Base-by-base conservation (phyloP, 2,329 filamentous ascomycete genomes). In the Scortechinia acanthostroma region DNA sequence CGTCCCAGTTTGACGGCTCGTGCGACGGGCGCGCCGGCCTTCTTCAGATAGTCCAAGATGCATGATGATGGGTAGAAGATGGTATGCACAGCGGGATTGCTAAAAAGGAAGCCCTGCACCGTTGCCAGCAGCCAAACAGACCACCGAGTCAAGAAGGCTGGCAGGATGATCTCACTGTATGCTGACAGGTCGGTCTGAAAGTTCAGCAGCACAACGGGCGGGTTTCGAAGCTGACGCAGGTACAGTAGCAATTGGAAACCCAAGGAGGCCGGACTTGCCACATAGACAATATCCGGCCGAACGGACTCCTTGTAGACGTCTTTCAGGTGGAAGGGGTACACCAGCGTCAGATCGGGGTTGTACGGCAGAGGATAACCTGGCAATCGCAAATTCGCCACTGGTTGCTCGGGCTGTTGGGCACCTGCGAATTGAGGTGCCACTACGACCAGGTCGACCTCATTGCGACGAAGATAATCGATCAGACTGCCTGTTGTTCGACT, bases 231-330 rank as follows among this genome's bases (percentile, higher is more conserved):
- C 51, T 84, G 80, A 40, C 78, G 72, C 43, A 85, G 63, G 56
- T 86, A 81, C n/a, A 86, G 66, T 61, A 87, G 71, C 45, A 86
- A 76, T 50, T 87, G 83, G 53, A 87, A 87, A 3, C 83, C 83
- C 2, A 86, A 64, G 3, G 78, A 83, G 2, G 83, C 83, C 1
- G 83, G 83, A 37, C 78, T 84, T 2, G 83, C 83, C 13, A 87
- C 66, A 53, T 87, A 87, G 53, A 87, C 77, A 30, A 87, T 62
- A 53, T 87, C 82, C 1, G 83, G 83, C 2, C 74, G 70, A 56
- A 85, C 86, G 0, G 81, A 80, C 42, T 70, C 69, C 3, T 66
- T 63, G 58, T 78, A 84, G 28, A 87, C 63, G 3, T 73, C 66
- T 2, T 77, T 79, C 22, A 86, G 70, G 19, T 80, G 74, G 46